A percentile compares a stretch with the other conserved stretches of the same genome.
These are phyloP conservation scores for Lipomyces yamadae DNA, from an alignment of 805 yeast species.

Conservation along the genomic window DNA sequence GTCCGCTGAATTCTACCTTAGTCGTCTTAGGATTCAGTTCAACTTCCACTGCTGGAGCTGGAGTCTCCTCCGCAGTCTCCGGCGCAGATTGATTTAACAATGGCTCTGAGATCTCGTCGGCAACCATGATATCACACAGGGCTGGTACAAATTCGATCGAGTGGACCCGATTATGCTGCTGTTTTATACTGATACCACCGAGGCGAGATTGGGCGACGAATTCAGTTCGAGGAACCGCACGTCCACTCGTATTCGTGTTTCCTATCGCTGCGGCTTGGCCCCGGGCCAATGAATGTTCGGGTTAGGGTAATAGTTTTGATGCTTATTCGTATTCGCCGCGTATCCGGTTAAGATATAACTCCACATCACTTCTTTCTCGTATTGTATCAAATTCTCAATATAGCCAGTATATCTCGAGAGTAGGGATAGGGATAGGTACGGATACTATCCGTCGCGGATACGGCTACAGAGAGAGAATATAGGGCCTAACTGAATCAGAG, in stretches of 20 bases:
- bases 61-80: background rate
- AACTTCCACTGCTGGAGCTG: slow-evolving; percentile 4
- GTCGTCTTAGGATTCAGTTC: slow-evolving; percentile 69
- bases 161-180: background rate
- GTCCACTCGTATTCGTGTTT: slow-evolving; percentile 18
- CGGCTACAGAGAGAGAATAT: too few species aligned
- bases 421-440: too few species aligned
- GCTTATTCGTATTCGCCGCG: background rate
- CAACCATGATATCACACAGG: slow-evolving; percentile 7
- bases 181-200: background rate
- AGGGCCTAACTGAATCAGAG: too few species aligned
- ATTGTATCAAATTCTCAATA: too few species aligned
- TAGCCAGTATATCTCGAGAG: too few species aligned
- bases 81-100: slow-evolving; percentile 6
- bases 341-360: background rate
- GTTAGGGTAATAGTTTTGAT: background rate
- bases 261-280: too few species aligned
- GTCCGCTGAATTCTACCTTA: slow-evolving; percentile 77
- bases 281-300: background rate
- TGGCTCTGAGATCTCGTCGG: slow-evolving; percentile 18
- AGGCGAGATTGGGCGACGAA: background rate
- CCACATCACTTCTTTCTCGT: too few species aligned
- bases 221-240: background rate
- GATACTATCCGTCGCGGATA: too few species aligned
- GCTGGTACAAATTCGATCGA: background rate